Evolutionary conservation across 805 yeast species (phyloP), one percentile per base, ranked within the genome.

Genomic region (Candida morakotiae): DNA sequence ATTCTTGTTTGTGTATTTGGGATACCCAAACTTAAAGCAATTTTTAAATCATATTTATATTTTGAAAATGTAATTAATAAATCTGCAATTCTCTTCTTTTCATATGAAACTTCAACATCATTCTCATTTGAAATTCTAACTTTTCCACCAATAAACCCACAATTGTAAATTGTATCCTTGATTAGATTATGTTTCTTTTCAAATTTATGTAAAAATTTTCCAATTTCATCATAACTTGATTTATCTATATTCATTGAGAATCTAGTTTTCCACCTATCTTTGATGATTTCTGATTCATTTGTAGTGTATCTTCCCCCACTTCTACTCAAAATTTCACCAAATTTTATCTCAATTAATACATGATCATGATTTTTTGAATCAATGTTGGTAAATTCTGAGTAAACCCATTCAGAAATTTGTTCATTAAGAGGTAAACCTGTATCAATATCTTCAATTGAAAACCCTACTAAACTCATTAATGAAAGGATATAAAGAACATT

Each of bases 151-250:
- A 53, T 67, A 3, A 95, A 85, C 4, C 95, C 96, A 60, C 91
- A 98, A 62, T 91, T 97, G 10, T 91, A 88, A 16, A 91, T 69
- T 18, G 93, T 42, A 33, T 93, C 77, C 61, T 93, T 98, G 71
- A 77, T 87, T 30, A 58, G 52, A 2, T 53, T 44, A 3, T 24
- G 9, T 5, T 5, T 8, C 13, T 11, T 11, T 11, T 24, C 13
- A 24, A 24, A 10, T 24, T 24, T 11, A 24, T 24, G 10, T 6
- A 24, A 10, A n/a, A 6, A 24, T 24, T 24, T 24, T 10, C 9
- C 9, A 10, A 24, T 24, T 9, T 24, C 27, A 24, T 24, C 27
- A 10, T 24, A 24, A 10, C 27, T 24, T 24, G 27, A 5, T n/a
- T 24, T 8, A 9, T 8, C 13, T 9, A 24, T 11, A n/a, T 24